Evolutionary conservation across 176 grass and related monocot genomes (phyloP), one percentile per base, ranked within the genome.

Genomic region (Aegilops longissima): DNA sequence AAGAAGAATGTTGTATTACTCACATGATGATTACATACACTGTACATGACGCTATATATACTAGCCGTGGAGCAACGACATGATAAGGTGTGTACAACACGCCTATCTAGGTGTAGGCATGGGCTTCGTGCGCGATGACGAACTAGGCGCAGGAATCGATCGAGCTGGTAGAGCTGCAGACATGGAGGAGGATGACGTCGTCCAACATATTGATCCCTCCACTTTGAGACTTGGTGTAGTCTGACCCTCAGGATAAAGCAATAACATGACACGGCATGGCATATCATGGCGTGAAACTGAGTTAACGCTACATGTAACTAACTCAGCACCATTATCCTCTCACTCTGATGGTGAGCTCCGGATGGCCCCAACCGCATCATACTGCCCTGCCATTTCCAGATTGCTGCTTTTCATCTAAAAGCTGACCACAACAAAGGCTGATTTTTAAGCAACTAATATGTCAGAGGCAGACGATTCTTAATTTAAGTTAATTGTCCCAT

Each of bases 241-340:
- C 61, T 62, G 56, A 49, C 54, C 29, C 44, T 77, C 34, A 67
- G 51, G 21, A 78, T 78, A 10, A 78, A 85, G 63, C 42, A 77
- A 9, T 36, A 67, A 45, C 61, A 77, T 85, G 72, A 84, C 24
- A n/a, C 74, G 56, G 58, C 82, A 75, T 76, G 71, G 1, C 66
- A 84, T 75, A 42, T 49, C 42, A 51, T 64, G 58, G 27, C 0
- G 12, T 61, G 54, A 79, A 75, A 39, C 61, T 75, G 38, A 47
- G 40, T 73, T 45, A 64, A 30, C 17, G 3, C 61, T 67, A 77
- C 20, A 63, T 63, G 56, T 35, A 62, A 12, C 77, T 79, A 20
- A 62, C 5, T 63, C 12, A 40, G 33, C 77, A 79, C 77, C 56
- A 79, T 62, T 38, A 24, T 79, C 34, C 12, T 25, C 58, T 80